Conservation (phyloP, 2,329 filamentous ascomycete species). For the Ascocoryne sarcoides region DNA sequence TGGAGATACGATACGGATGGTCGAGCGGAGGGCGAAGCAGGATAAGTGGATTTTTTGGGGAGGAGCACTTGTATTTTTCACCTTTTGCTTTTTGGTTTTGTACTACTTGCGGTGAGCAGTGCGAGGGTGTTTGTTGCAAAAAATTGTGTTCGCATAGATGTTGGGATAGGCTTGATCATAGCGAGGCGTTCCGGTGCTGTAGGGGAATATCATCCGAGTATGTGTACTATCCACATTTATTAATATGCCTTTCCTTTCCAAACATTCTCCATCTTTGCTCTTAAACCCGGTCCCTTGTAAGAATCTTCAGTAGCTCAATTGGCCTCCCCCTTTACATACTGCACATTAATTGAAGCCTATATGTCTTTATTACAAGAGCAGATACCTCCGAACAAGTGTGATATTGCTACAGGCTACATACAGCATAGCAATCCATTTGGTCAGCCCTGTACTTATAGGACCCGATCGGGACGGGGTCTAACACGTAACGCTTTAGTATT, state of each 20-base stretch:
- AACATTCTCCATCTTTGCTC: background rate
- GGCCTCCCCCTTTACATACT: background rate
- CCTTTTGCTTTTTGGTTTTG: slow-evolving; percentile 86
- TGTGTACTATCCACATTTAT: background rate
- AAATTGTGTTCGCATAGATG: background rate
- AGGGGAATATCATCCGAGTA: background rate
- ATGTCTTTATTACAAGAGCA: background rate
- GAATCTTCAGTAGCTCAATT: background rate
- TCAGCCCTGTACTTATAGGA: background rate
- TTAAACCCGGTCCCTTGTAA: background rate
- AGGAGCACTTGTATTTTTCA: slow-evolving; percentile 77
- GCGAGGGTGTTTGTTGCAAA: background rate
- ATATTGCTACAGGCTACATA: background rate
- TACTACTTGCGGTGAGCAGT: slow-evolving; percentile 70
- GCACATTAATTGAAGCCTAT: background rate
- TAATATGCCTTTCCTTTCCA: background rate
- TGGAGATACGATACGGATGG: slow-evolving; percentile 94
- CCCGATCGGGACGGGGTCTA: background rate
- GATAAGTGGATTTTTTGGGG: slow-evolving; percentile 98
- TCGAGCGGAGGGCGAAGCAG: slow-evolving; percentile 82
- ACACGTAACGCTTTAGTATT: too few species aligned
- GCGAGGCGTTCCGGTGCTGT: background rate
- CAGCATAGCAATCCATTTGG: background rate
- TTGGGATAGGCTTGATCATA: background rate
- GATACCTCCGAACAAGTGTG: background rate